Percentiles rank a stretch among this genome's conserved stretches.
Evolutionary conservation across 805 yeast genomes (phyloP).

Genomic region (Myxozyma geophila): DNA sequence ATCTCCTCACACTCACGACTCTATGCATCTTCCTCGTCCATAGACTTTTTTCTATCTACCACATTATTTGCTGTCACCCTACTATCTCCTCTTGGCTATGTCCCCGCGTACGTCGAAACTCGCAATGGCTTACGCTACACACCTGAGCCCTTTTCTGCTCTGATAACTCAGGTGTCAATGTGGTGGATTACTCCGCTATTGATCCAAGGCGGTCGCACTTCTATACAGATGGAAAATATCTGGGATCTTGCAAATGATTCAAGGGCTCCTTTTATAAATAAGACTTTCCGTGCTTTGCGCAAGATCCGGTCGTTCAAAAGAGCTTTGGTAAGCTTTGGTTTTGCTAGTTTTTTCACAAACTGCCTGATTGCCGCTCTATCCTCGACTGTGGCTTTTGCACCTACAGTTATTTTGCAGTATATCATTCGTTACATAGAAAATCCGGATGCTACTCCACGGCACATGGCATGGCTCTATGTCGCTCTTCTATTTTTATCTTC

Average conservation of each 20-base stretch:
- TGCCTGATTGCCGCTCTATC: conserved; percentile 66
- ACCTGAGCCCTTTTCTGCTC: conserved; percentile 68
- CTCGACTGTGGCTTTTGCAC: conserved; percentile 65
- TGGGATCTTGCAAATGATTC: conserved; percentile 67
- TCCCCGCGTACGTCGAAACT: conserved; percentile 41
- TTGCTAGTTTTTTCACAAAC: conserved; percentile 57
- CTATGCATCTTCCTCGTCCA: conserved; percentile 29
- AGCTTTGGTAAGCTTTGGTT: conserved; percentile 53
- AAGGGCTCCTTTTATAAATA: background rate
- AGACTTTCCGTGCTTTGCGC: conserved; percentile 58
- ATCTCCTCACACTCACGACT: conserved; percentile 34
- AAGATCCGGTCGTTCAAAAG: conserved; percentile 51
- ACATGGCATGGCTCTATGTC: conserved; percentile 70
- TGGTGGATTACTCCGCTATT: conserved; percentile 77
- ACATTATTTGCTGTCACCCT: conserved; percentile 49
- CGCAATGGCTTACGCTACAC: conserved; percentile 61
- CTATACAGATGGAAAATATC: conserved; percentile 65
- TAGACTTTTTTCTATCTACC: conserved; percentile 50
- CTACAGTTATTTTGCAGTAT: conserved; percentile 74
- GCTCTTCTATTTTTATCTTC: conserved; percentile 63
- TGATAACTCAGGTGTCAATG: conserved; percentile 67
- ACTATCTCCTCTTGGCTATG: conserved; percentile 15
- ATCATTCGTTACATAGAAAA: conserved; percentile 82
- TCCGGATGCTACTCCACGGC: conserved; percentile 60
- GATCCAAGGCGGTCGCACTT: conserved; percentile 60